Evolutionary conservation across 345 rosid genomes (phyloP), one percentile per base, ranked within the genome.

Genomic region (Aegle marmelos): DNA sequence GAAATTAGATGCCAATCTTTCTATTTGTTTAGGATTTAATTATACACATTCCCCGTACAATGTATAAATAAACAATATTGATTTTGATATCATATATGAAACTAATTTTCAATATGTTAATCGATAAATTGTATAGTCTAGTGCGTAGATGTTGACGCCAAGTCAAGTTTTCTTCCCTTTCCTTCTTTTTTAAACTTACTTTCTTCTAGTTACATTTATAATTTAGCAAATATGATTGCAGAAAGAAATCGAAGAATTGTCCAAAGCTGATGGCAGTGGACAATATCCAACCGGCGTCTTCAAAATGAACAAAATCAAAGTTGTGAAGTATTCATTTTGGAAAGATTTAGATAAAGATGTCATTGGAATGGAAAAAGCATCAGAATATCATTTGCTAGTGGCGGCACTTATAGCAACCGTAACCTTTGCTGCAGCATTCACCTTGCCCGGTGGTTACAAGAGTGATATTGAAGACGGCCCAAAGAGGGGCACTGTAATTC

Each of bases 41-140:
- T 45, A 45, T 13, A 45, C 0, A 3, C 50, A 41, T 41, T 10
- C 11, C 50, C 0, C 11, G 0, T 41, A 0, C 1, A 0, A 11
- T 41, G 4, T 10, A 41, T 41, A 41, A 41, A 41, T 0, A 41
- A 41, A 13, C 0, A 45, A 11, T 13, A 45, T 11, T 45, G 50
- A 45, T 45, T 13, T 17, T 45, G 0, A 11, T 1, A 45, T 45
- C 17, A 45, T 45, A 13, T 45, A 45, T 45, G 11, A 10, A 28
- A 27, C 30, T 17, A 53, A 53, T 0, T 53, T 53, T 53, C 0
- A 17, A 0, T 5, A 53, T 17, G 0, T 53, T 53, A 53, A 53
- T 53, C 17, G 17, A 53, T 53, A 16, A 53, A 17, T 0, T 61
- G 8, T 61, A 45, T 13, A 0, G 50, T 45, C 1, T 0, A 45